These are phyloP conservation scores for Trametes polyzona DNA, from an alignment of 1,284 basidiomycete genomes.

Conservation along the genomic window DNA sequence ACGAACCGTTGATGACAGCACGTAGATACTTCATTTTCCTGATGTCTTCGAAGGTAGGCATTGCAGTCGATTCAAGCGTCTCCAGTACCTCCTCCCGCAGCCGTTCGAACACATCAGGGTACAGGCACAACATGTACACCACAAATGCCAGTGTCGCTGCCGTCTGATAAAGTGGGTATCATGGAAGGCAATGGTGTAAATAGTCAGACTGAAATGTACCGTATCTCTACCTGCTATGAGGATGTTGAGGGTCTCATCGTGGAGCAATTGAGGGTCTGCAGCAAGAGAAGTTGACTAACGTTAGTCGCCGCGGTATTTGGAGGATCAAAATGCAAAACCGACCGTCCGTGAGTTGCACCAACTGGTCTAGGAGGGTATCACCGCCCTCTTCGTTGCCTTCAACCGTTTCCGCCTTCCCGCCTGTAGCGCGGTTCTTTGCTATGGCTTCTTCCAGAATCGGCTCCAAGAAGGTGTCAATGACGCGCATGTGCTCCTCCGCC, in stretches of 20 bases:
- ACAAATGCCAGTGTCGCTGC: constrained; percentile 43
- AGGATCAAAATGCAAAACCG: neutral
- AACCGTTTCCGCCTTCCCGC: constrained; percentile 21
- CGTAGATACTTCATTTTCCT: constrained; percentile 42
- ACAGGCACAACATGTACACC: constrained; percentile 45
- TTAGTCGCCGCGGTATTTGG: too few relatives aligned
- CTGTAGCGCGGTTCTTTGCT: constrained; percentile 34
- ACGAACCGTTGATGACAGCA: constrained; percentile 37
- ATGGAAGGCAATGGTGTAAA: neutral
- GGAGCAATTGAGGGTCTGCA: constrained; percentile 31
- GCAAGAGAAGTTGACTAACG: neutral
- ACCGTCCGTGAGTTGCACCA: constrained; percentile 40
- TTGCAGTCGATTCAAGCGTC: constrained; percentile 36
- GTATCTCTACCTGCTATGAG: constrained; percentile 47
- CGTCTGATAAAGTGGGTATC: constrained; percentile 34
- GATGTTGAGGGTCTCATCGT: constrained; percentile 46
- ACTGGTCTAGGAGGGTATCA: constrained; percentile 43
- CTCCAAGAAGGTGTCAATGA: constrained; percentile 30
- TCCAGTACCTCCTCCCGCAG: constrained; percentile 48
- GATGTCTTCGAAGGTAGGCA: constrained; percentile 46
- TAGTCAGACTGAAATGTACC: constrained; percentile 25
- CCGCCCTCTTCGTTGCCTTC: constrained; percentile 31
- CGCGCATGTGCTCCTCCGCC: constrained; percentile 19
- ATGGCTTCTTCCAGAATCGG: constrained; percentile 47
- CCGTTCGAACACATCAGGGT: constrained; percentile 40